Evolutionary conservation across 169 alveolate genomes (phyloP).

Genomic region (Eimeria tenella): DNA sequence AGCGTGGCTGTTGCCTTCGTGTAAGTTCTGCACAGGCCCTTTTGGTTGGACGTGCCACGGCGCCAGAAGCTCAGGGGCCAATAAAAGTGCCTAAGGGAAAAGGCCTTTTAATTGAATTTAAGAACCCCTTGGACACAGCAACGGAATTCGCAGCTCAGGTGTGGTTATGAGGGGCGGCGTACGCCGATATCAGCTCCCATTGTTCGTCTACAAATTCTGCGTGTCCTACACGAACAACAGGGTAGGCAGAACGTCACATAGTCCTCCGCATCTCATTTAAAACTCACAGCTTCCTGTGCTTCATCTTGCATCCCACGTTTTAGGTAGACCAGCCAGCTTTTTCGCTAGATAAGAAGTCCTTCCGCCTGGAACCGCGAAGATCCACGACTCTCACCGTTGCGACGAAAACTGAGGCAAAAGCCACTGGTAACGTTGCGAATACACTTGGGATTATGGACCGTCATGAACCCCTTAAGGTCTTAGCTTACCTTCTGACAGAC

Average conservation of each 20-base stretch:
- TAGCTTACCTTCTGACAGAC: neutral
- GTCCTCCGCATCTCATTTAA: neutral
- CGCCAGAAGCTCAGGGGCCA: constrained; percentile 86
- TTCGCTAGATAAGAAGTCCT: constrained; percentile 48
- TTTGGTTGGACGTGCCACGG: constrained; percentile 81
- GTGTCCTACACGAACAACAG: too few species aligned
- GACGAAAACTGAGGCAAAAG: constrained; percentile 56
- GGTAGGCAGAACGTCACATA: too few species aligned
- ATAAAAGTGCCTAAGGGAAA: constrained; percentile 76
- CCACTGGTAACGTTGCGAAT: constrained; percentile 3
- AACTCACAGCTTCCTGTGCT: neutral
- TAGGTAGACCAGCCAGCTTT: constrained; percentile 77
- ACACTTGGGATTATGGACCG: neutral
- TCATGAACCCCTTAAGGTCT: neutral
- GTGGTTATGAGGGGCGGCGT: neutral
- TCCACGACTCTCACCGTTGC: constrained; percentile 59
- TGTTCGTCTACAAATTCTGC: too few species aligned
- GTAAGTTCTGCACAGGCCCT: constrained; percentile 70
- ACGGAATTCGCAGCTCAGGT: constrained; percentile 75
- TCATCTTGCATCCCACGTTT: neutral
- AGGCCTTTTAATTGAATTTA: constrained; percentile 61
- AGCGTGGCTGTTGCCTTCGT: neutral
- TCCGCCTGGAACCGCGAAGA: constrained; percentile 61
- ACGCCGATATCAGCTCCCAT: neutral
- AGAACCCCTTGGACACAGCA: constrained; percentile 69